A percentile compares a stretch with the other conserved stretches of the same genome.
These are phyloP conservation scores for Bolboschoenus planiculmis DNA, from an alignment of 176 grass and related monocot genomes.

Conservation along the genomic window DNA sequence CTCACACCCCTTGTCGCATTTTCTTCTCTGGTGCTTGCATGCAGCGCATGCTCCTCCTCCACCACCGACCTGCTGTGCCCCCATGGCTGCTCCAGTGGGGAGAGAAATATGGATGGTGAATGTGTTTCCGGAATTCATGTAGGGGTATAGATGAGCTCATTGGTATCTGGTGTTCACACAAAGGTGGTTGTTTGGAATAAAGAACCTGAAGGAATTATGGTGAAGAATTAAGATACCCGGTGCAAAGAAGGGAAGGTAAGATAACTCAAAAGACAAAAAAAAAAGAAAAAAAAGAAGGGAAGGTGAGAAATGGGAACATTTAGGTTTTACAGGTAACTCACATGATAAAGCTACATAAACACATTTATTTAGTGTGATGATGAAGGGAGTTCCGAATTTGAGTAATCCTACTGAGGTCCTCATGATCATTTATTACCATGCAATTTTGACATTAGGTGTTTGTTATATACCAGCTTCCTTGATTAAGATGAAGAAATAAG, in stretches of 20 bases:
- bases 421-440: neutral
- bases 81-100: conserved; percentile 8
- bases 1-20: conserved; percentile 77
- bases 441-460: neutral
- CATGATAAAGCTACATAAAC: conserved; percentile 15
- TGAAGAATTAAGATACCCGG: neutral
- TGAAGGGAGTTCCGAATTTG: neutral
- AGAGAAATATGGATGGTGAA: neutral
- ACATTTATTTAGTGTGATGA: conserved; percentile 2
- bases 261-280: neutral
- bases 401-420: neutral
- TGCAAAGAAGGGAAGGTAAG: conserved; percentile 59
- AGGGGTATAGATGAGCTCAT: neutral
- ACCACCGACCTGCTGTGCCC: conserved; percentile 26
- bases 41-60: conserved; percentile 59
- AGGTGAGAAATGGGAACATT: conserved; percentile 40
- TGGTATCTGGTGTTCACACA: neutral
- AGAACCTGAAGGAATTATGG: conserved; percentile 20
- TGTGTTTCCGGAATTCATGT: conserved; percentile 16
- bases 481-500: neutral
- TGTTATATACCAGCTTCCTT: neutral
- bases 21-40: conserved; percentile 77
- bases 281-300: conserved; percentile 53
- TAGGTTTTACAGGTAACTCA: conserved; percentile 61
- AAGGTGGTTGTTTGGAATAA: conserved; percentile 19